These are phyloP conservation scores for Cyberlindnera galapagoensis DNA, from an alignment of 805 yeast genomes.

Conservation along the genomic window DNA sequence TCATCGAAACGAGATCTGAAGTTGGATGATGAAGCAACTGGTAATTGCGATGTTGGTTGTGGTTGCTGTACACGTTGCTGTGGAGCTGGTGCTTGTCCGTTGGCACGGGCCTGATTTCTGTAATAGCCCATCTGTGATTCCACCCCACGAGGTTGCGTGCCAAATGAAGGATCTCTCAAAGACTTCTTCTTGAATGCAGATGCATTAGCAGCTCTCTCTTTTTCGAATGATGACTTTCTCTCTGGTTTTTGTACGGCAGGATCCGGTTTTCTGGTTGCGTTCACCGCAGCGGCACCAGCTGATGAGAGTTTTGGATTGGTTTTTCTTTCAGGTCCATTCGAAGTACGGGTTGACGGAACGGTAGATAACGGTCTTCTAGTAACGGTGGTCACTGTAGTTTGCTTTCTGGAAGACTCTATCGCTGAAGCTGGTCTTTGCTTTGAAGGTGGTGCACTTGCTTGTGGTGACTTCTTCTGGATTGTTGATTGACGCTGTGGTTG, in stretches of 20 bases:
- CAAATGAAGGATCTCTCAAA: slow-evolving; percentile 26
- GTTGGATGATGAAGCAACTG: too few relatives aligned
- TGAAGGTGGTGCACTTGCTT: too few relatives aligned
- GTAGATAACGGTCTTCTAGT: too few relatives aligned
- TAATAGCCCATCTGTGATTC: slow-evolving; percentile 23
- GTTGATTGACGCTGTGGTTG: too few relatives aligned
- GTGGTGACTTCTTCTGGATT: too few relatives aligned
- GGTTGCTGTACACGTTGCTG: slow-evolving; percentile 10
- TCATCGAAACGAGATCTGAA: slow-evolving; percentile 52
- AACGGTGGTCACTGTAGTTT: too few relatives aligned
- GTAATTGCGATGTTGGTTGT: slow-evolving; percentile 4
- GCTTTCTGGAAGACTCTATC: too few relatives aligned
- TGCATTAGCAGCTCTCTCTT: slow-evolving; percentile 28
- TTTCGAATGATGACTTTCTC: slow-evolving; percentile 50
- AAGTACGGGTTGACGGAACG: neutral
- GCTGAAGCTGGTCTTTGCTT: slow-evolving; percentile 9
- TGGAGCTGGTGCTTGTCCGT: slow-evolving; percentile 10
- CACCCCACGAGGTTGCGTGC: slow-evolving; percentile 8
- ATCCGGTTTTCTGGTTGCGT: slow-evolving; percentile 43
- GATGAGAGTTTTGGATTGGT: slow-evolving; percentile 7
- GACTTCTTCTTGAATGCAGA: slow-evolving; percentile 33
- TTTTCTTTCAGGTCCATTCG: neutral
- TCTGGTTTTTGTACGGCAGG: slow-evolving; percentile 21
- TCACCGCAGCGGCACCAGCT: slow-evolving; percentile 29
- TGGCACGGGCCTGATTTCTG: slow-evolving; percentile 21